Evolutionary conservation across 83 land plant species (phyloP), one percentile per base, ranked within the genome.

Genomic region (Isoetes engelmannii): DNA sequence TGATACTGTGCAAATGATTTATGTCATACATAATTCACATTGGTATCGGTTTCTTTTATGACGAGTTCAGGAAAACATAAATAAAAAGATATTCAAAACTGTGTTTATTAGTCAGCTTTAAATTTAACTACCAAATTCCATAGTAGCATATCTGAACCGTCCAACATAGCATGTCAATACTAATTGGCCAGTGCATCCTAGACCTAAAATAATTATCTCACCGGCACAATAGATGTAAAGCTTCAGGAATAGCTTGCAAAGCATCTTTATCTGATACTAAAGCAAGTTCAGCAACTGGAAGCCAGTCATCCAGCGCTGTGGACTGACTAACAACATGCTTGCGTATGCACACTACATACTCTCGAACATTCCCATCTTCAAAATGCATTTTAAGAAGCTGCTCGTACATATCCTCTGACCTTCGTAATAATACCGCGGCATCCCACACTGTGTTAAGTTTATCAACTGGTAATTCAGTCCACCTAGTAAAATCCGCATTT

Each of bases 211-310:
- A 15, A 51, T 12, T 12, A 7, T 37, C 6, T 5, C 47, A 74
- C 77, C 77, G 53, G 77, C 77, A 74, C 9, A 74, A 62, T 5
- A 74, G 46, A 57, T 47, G 77, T 60, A 74, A 48, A 19, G 65
- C 77, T 17, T 43, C n/a, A 45, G 77, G 77, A 37, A 74, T 51
- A 62, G 65, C 77, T 17, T 66, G 42, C 5, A 65, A 67, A 45
- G 77, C 77, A 69, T 74, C 77, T 47, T 47, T 17, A 10, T 74
- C 67, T 6, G 77, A 74, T 43, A 74, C 77, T 66, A 74, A 45
- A 10, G 74, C 77, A 59, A 74, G 77, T 65, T 74, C 77, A 5
- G 77, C 77, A 4, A 74, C 77, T 20, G 77, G 77, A 60, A 74
- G 77, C 77, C 77, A 74, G 45, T 74, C 77, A 8, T 68, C 77